Conservation (phyloP, 768 basidiomycete species). For the Kockovaella imperatae region DNA sequence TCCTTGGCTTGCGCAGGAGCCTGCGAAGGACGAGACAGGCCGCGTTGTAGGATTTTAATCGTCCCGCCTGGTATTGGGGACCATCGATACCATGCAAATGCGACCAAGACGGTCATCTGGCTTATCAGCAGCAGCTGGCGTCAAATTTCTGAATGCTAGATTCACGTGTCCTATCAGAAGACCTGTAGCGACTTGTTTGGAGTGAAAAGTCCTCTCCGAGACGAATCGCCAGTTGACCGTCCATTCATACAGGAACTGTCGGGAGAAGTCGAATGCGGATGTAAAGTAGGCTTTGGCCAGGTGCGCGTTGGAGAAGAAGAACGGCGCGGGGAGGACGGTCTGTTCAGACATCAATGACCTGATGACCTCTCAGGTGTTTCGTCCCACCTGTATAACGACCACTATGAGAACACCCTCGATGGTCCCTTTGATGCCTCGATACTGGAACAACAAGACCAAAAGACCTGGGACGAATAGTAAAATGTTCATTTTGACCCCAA, state of each 20-base stretch:
- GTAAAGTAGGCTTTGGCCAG: constrained; percentile 54
- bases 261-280: constrained; percentile 75
- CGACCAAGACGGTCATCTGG: constrained; percentile 49
- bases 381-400: constrained; percentile 28
- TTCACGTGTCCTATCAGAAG: constrained; percentile 62
- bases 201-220: constrained; percentile 66
- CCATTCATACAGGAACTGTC: constrained; percentile 90
- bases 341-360: constrained; percentile 48
- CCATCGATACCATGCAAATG: constrained; percentile 70
- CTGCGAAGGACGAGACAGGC: constrained; percentile 49
- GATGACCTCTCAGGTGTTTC: neutral
- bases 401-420: constrained; percentile 26
- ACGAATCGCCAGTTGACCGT: constrained; percentile 97
- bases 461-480: constrained; percentile 84
- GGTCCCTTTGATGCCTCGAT: constrained; percentile 32
- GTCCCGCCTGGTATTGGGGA: constrained; percentile 63
- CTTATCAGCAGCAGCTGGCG: too few species aligned
- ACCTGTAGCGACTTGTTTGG: constrained; percentile 53
- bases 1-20: constrained; percentile 50
- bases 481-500: constrained; percentile 93
- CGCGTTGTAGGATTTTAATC: constrained; percentile 53
- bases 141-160: too few species aligned
- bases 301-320: constrained; percentile 55
- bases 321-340: constrained; percentile 60
- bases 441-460: constrained; percentile 70